A percentile compares a stretch with the other conserved stretches of the same genome.
phyloP scores from a whole-genome alignment of 1,284 basidiomycete genomes.

The Porodaedalea pini region DNA sequence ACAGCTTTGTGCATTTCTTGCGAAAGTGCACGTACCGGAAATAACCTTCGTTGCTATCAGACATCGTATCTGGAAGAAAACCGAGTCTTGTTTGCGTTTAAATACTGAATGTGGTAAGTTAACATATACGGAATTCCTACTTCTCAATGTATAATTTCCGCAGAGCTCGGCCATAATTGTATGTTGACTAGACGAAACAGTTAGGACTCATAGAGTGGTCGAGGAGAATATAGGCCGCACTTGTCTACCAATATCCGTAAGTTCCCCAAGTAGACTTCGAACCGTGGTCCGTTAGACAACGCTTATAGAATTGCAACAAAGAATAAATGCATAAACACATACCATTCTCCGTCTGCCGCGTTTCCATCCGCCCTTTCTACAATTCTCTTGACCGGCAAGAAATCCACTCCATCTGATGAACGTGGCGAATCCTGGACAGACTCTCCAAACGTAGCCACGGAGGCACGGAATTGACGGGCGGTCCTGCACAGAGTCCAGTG shows the following conservation, averaged over 20 bases:
- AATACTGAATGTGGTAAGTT: not conserved
- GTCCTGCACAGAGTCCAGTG: constrained; percentile 69
- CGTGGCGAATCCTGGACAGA: constrained; percentile 21
- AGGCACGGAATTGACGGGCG: constrained; percentile 50
- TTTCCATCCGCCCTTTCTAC: constrained; percentile 58
- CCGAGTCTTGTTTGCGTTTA: constrained; percentile 46
- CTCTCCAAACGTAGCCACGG: constrained; percentile 35
- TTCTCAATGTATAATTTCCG: constrained; percentile 68
- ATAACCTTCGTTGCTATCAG: constrained; percentile 51
- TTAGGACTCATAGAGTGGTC: constrained; percentile 13
- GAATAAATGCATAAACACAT: constrained; percentile 26
- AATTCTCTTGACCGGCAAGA: constrained; percentile 38
- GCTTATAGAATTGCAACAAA: not conserved
- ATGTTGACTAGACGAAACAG: constrained; percentile 54
- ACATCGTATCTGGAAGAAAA: constrained; percentile 56
- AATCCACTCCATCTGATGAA: constrained; percentile 26
- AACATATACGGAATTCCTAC: constrained; percentile 35
- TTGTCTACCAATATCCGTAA: constrained; percentile 74
- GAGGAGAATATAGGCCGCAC: constrained; percentile 32
- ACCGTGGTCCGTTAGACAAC: constrained; percentile 6
- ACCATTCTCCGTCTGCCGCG: constrained; percentile 61
- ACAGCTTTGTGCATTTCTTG: not conserved
- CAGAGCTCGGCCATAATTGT: constrained; percentile 57
- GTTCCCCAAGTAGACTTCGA: constrained; percentile 66
- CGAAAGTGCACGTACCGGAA: constrained; percentile 46